phyloP scores from a whole-genome alignment of 1,284 basidiomycete genomes.

The Farysia itapuensis region DNA sequence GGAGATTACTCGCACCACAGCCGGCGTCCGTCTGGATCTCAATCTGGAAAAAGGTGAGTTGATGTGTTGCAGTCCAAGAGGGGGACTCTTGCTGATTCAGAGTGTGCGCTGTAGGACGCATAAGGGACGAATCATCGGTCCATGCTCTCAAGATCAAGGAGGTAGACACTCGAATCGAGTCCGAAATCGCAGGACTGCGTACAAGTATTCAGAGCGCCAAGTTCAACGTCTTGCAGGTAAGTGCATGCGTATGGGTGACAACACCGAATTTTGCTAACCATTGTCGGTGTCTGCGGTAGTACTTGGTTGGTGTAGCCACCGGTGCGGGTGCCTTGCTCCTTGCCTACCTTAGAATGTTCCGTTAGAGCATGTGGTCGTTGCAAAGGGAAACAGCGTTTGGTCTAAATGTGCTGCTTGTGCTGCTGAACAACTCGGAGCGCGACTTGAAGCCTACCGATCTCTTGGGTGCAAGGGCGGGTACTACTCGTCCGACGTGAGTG shows the following conservation, averaged over 20 bases:
- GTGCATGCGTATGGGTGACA: no score
- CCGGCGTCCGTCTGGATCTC: constrained; percentile 88
- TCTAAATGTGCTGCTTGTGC: no score
- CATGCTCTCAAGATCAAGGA: constrained; percentile 98
- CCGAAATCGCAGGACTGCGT: constrained; percentile 86
- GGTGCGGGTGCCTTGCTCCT: constrained; percentile 82
- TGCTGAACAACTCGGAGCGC: no score
- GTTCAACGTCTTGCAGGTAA: constrained; percentile 63
- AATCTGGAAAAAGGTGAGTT: constrained; percentile 90
- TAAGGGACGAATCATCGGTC: constrained; percentile 86
- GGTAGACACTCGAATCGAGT: constrained; percentile 94
- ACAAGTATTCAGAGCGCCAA: constrained; percentile 92
- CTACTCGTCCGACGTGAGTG: no score
- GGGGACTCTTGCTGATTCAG: no score
- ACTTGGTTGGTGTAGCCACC: constrained; percentile 66
- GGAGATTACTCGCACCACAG: constrained; percentile 79
- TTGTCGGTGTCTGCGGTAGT: constrained; percentile 34
- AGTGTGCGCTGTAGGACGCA: constrained; percentile 68
- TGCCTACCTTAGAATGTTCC: constrained; percentile 71
- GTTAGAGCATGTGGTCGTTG: constrained; percentile 21
- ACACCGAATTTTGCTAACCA: no score
- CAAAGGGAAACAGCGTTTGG: no score
- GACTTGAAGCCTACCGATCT: no score
- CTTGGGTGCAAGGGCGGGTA: no score
- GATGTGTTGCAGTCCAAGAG: no score